Evolutionary conservation across 441 rosid genomes (phyloP), one percentile per base, ranked within the genome.

Genomic region (Caryocar brasiliense): DNA sequence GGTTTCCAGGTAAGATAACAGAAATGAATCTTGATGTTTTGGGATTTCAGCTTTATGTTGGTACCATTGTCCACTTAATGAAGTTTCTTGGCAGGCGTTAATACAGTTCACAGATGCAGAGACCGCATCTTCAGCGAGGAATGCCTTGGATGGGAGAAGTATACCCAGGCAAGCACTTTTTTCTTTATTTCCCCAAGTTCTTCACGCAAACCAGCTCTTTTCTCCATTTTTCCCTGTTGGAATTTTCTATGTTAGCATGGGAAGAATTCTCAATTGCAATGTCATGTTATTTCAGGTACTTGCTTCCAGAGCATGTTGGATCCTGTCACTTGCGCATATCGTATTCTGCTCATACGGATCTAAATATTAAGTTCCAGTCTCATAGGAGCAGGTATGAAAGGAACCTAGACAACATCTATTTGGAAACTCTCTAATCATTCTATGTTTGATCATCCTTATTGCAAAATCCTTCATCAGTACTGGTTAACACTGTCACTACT

Each of bases 291-390:
- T 70, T 30, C 64, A 88, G 96, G 69, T 92, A 92, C 77, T 69
- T 93, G 77, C 95, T 93, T 70, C 95, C 97, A 4, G 85, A 71
- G 38, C 82, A 83, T 72, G 86, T 86, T 60, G 80, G 69, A 27
- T 62, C 83, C 4, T 88, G 95, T 68, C 73, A 79, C 70, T 66
- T 93, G 57, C 83, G 95, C 29, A 93, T 93, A 66, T 88, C 99
- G 1, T 93, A 93, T 68, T 88, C 99, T 45, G 99, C 99, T 12
- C 99, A 93, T 47, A 83, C 89, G 29, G 97, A 93, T 81, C 80
- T 88, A 61, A 93, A 88, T 61, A 93, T 93, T 72, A 93, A 93
- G 81, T 93, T 93, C 67, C 99, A 93, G 68, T 93, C 99, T 62
- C 92, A 93, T 64, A 77, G 99, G 24, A 93, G 99, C 96, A 88